phyloP scores from a whole-genome alignment of 768 basidiomycete species.

The Scleroderma citrinum region DNA sequence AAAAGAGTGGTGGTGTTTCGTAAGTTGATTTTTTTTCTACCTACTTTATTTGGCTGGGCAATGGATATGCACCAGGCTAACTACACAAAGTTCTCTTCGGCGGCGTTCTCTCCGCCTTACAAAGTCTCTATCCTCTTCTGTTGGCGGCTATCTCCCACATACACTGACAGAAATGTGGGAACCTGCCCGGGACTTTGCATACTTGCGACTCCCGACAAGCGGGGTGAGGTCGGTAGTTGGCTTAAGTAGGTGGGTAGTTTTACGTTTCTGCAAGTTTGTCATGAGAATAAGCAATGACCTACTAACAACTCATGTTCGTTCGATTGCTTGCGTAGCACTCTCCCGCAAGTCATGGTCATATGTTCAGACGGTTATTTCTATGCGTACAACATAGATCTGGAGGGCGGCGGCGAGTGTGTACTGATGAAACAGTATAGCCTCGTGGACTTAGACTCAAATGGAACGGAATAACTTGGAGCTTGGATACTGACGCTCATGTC shows the following conservation, averaged over 20 bases:
- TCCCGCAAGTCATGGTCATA: slow-evolving; percentile 96
- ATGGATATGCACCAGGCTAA: slow-evolving; percentile 2
- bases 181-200: slow-evolving; percentile 91
- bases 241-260: slow-evolving; percentile 67
- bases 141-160: slow-evolving; percentile 83
- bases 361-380: slow-evolving; percentile 96
- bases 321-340: slow-evolving; percentile 48
- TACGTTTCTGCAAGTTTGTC: not conserved
- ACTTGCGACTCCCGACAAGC: slow-evolving; percentile 70
- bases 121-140: slow-evolving; percentile 66
- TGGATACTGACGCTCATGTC: not conserved
- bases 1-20: slow-evolving; percentile 51
- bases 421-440: slow-evolving; percentile 88
- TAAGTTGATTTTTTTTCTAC: slow-evolving; percentile 26
- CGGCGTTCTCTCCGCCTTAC: slow-evolving; percentile 71
- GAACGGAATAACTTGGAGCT: slow-evolving; percentile 22
- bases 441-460: slow-evolving; percentile 22
- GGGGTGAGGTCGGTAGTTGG: slow-evolving; percentile 86
- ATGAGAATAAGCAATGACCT: not conserved
- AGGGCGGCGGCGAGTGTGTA: slow-evolving; percentile 92
- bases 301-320: not conserved
- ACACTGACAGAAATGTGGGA: slow-evolving; percentile 96
- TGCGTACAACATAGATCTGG: slow-evolving; percentile 91
- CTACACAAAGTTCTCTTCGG: slow-evolving; percentile 38
- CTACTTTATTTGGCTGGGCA: not conserved